These are phyloP conservation scores for Rubroboletus satanas DNA, from an alignment of 768 basidiomycete genomes.

Conservation along the genomic window DNA sequence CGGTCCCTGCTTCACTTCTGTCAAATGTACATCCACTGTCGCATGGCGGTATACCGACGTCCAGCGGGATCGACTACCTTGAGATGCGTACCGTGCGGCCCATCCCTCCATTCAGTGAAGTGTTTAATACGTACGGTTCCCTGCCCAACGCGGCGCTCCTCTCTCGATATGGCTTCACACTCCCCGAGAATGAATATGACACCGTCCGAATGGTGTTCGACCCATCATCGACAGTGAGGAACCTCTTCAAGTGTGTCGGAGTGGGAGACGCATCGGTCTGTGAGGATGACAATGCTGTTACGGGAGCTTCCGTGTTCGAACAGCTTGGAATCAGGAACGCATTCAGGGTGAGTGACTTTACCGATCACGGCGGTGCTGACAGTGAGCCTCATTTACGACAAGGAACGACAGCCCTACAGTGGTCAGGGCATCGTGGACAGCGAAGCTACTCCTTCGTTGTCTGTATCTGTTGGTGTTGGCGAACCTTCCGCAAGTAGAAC, in stretches of 20 bases:
- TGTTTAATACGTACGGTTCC: conserved; percentile 77
- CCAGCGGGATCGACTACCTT: conserved; percentile 37
- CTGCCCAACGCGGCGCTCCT: conserved; percentile 65
- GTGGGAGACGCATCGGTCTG: conserved; percentile 2
- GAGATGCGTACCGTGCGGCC: conserved; percentile 65
- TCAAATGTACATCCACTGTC: conserved; percentile 7
- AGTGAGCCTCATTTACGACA: conserved; percentile 19
- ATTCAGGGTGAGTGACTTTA: conserved; percentile 20
- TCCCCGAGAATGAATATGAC: conserved; percentile 73
- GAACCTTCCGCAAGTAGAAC: not conserved
- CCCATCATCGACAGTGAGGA: conserved; percentile 14
- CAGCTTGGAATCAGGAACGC: conserved; percentile 23
- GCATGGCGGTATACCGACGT: conserved; percentile 12
- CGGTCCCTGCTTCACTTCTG: not conserved
- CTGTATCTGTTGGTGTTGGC: conserved; percentile 1
- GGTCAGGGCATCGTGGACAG: conserved; percentile 18
- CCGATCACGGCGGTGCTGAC: conserved; percentile 25
- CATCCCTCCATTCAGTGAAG: conserved; percentile 50
- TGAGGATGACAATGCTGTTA: conserved; percentile 18
- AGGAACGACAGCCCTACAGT: conserved; percentile 10
- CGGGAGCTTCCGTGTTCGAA: conserved; percentile 2
- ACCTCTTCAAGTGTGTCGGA: conserved; percentile 12
- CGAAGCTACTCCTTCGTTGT: conserved; percentile 4
- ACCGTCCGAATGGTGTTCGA: conserved; percentile 36
- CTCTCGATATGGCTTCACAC: conserved; percentile 65